Base-by-base conservation (phyloP, 2,329 filamentous ascomycete species). In the Tolypocladium paradoxum region DNA sequence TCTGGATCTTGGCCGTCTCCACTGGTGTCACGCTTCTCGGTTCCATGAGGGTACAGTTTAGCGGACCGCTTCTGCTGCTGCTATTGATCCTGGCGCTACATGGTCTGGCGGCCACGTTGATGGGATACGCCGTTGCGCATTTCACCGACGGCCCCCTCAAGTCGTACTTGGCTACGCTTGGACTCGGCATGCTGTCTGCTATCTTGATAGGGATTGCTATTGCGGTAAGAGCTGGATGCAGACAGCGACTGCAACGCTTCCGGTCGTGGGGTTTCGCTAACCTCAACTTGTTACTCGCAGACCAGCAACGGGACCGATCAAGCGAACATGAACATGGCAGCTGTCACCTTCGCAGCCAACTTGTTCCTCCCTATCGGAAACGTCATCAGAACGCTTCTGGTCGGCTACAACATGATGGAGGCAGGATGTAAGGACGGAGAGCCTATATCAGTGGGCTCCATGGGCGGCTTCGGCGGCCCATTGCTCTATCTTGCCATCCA, bases 401-500 rank as follows among this genome's bases (percentile, higher is more conserved):
- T 92, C 2, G 77, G 83, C 0, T 74, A 95, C 56, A 95, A 95
- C 64, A 73, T 88, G 2, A 92, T 93, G 66, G 87, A 85, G 1
- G 76, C 87, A 0, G 77, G 87, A 4, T 96, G 90, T 66, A 75
- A 76, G 33, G 81, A 78, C 35, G 72, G 80, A n/a, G 55, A 73
- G 18, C 70, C 51, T 35, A 83, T 88, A 59, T 84, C 88, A 0
- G 85, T 81, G 9, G 81, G 75, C 4, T 81, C 93, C 22, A 77
- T 77, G 1, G 77, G 85, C 18, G 56, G 45, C n/a, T 95, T 90
- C 60, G 90, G 90, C 34, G 87, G 87, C 0, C 88, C 88, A 0
- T 90, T 95, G 33, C 69, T 91, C 0, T 95, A 92, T 64, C 77
- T 95, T 0, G 76, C 87, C 49, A 47, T 89, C 0, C 90, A 95